Conservation (phyloP, 2,329 filamentous ascomycete genomes). For the Talaromyces sp. region DNA sequence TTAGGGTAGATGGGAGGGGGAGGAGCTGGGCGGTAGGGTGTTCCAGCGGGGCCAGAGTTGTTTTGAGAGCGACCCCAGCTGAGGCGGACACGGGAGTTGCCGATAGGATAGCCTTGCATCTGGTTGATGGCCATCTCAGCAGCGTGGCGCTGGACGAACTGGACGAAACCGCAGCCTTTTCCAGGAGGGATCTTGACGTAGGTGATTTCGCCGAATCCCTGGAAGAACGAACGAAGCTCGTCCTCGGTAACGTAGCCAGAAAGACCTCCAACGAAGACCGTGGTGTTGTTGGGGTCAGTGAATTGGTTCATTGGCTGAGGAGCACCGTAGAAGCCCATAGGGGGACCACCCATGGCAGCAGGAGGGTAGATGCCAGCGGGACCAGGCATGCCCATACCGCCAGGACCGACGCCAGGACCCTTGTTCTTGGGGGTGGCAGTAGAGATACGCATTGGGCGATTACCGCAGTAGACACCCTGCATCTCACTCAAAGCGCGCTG, state of each 20-base stretch:
- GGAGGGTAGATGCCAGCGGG: conserved; percentile 61
- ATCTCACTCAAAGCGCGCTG: conserved; percentile 95
- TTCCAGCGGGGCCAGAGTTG: conserved; percentile 94
- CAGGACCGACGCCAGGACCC: conserved; percentile 54
- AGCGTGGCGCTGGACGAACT: conserved; percentile 97
- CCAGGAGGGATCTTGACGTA: conserved; percentile 99
- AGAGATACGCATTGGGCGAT: conserved; percentile 96
- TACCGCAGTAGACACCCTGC: conserved; percentile 99
- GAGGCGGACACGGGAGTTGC: conserved; percentile 94
- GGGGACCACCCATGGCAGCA: conserved; percentile 62
- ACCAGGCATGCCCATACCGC: conserved; percentile 49
- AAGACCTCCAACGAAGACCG: conserved; percentile 94
- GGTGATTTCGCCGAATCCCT: conserved; percentile 98
- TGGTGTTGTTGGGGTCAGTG: conserved; percentile 99
- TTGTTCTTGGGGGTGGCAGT: conserved; percentile 96
- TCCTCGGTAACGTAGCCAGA: conserved; percentile 99
- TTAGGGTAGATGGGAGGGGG: conserved; percentile 69
- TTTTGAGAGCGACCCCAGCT: conserved; percentile 98
- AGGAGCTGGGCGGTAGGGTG: conserved; percentile 92
- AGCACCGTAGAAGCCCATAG: conserved; percentile 62
- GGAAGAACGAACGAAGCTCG: conserved; percentile 99
- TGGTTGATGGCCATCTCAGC: conserved; percentile 99
- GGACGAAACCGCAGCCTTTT: conserved; percentile 98
- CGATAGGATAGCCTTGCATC: conserved; percentile 99
- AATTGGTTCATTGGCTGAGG: conserved; percentile 97